Evolutionary conservation across 139 green algal species (phyloP), one percentile per base, ranked within the genome.

Genomic region (Coelastrella sp.): DNA sequence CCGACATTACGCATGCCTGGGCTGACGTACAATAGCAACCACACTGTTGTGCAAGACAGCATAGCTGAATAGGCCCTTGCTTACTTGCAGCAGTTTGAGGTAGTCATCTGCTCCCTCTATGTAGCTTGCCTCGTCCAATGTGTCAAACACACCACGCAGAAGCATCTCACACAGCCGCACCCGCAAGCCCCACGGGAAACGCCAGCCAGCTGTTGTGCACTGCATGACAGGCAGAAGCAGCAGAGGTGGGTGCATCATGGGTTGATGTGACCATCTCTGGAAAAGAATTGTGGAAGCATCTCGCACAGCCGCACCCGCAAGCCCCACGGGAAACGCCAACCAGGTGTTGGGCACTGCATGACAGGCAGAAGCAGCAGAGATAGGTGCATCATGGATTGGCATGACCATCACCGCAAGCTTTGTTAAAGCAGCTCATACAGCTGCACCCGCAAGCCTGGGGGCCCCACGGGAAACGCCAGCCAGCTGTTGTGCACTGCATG

Each of bases 131-230:
- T 87, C 87, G 66, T 91, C 87, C 79, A 91, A 78, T 0, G 77
- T 80, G 65, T 91, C 87, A 87, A 91, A 91, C 87, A 91, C 78
- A 3, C 87, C 87, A 7, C 83, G 79, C 89, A 96, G 91, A 88
- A 96, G 87, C 76, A 95, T 82, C 73, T 96, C 93, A 14, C 88
- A 92, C 64, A 96, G 77, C 7, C 90, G 79, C 7, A 94, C 91
- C 4, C 92, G 85, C 73, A 96, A 73, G 61, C 89, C 94, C 94
- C 91, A 95, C 17, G 94, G 94, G 32, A 96, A 95, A 5, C 23
- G 47, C 93, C 93, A 95, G 11, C 93, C 93, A 54, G 91, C 80
- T 60, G 77, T 19, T 4, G 60, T 60, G 11, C 65, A 82, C 79
- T 86, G 86, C 32, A 60, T 47, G 32, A 47, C 32, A 47, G 32